Base-by-base conservation (phyloP, 768 basidiomycete species). In the Rhodotorula babjevae region DNA sequence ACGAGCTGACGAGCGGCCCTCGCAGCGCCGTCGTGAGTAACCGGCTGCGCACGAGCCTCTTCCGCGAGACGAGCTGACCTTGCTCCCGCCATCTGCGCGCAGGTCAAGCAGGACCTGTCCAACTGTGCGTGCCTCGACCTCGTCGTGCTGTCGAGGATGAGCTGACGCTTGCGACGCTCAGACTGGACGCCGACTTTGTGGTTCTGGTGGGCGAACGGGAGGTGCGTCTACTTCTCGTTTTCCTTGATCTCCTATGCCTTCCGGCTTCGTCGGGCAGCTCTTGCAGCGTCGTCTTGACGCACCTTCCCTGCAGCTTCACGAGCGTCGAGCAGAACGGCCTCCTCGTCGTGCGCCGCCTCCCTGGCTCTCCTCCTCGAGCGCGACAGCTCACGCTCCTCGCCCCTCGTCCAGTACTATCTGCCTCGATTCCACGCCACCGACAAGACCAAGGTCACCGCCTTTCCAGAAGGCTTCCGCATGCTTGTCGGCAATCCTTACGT, bases 401-500 rank as follows among this genome's bases (percentile, higher is more conserved):
- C 42, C 14, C 44, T 18, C 14, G 44, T 11, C 6, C 31, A 10
- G 56, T 66, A 64, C 61, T 71, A 71, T 47, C 31, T 71, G 4
- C 65, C 61, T 15, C 44, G 56, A 12, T 29, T 6, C 47, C 46
- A 71, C 40, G 2, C 15, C 14, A 21, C 25, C 3, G 70, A 71
- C 49, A 16, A 42, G 23, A 33, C 18, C 12, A 27, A 31, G n/a
- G 42, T 71, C 33, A 27, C 23, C 15, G 70, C 65, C 1, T 71
- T 71, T 25, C 70, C 70, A 14, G 25, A 36, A 8, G 76, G 62
- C 12, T 67, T 76, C 25, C 67, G 75, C 18, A 69, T 76, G 68
- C 71, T 76, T 49, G 68, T 67, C 5, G 75, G 75, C 19, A 66
- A 69, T 36, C 66, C 67, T 3, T 72, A 67, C 25, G 57, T 75